Base-by-base conservation (phyloP, 345 rosid genomes). In the Eucalyptus pumila region DNA sequence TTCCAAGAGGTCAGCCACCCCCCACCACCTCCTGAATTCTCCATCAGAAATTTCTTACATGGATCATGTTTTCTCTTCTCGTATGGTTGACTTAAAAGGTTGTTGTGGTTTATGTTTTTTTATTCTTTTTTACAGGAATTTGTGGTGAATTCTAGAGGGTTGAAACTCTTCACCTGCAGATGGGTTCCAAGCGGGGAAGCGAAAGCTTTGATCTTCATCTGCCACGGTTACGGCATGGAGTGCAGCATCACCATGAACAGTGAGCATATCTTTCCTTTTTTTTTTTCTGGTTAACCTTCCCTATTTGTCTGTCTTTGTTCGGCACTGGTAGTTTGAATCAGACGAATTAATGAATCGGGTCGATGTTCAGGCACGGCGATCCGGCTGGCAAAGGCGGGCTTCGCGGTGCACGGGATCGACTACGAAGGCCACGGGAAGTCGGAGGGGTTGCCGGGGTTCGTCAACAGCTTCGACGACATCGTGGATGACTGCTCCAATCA, bases 151-250 rank as follows among this genome's bases (percentile, higher is more conserved):
- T 90, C 97, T 24, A 90, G 96, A 91, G 96, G 97, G 24, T 56
- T 90, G 88, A 90, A 95, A 92, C 96, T 97, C 34, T 96, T 97
- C 89, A 95, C 99, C 40, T 96, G 99, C 93, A 88, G 91, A 91
- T 97, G 99, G 99, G 54, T 92, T 90, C 99, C 98, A 3, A 40
- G 67, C 50, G 89, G 92, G 90, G 96, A 96, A 89, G 93, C 96
- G 30, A 95, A 96, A 90, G 99, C 93, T 49, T 88, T 96, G 92
- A 90, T 96, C 89, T 97, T 95, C 92, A 83, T 97, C 85, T 96
- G 97, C 92, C 99, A 97, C 90, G 99, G 99, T 11, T 97, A 97
- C 87, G 99, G 93, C 89, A 96, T 97, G 99, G 99, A 97, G 87
- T 95, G 98, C 90, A 96, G 99, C 94, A 93, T 96, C 93, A 95